A percentile compares a stretch with the other conserved stretches of the same genome.
Conservation (phyloP, 2,329 filamentous ascomycete genomes). For the Dissoconium aciculare region DNA sequence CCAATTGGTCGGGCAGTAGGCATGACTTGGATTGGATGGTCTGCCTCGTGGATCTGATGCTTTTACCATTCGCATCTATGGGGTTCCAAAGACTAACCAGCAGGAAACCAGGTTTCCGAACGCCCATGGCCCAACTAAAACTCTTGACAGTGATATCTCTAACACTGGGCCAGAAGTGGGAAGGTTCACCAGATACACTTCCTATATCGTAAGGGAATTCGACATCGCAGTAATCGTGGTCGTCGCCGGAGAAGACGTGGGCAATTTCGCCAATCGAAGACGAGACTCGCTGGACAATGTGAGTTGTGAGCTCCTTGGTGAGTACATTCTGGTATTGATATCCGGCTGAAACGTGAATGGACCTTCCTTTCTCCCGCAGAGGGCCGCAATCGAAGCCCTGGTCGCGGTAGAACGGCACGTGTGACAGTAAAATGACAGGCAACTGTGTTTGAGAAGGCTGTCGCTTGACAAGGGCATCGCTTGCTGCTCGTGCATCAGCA, state of each 20-base stretch:
- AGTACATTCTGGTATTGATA: constrained; percentile 98
- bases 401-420: constrained; percentile 75
- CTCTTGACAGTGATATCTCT: constrained; percentile 91
- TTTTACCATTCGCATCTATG: constrained; percentile 40
- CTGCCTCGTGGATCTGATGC: constrained; percentile 18
- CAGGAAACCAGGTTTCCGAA: constrained; percentile 71
- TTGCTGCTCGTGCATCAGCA: no score
- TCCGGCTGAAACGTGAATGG: constrained; percentile 60
- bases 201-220: constrained; percentile 29
- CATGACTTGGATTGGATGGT: constrained; percentile 85
- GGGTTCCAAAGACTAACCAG: constrained; percentile 90
- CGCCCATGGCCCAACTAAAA: constrained; percentile 91
- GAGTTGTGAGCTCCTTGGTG: constrained; percentile 56
- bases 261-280: constrained; percentile 50
- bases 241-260: constrained; percentile 86
- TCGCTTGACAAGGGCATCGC: no score
- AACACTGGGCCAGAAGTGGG: constrained; percentile 24
- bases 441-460: constrained; percentile 42
- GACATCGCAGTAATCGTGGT: constrained; percentile 95
- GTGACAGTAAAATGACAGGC: constrained; percentile 76
- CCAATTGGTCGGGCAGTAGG: constrained; percentile 73
- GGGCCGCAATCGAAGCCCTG: constrained; percentile 79
- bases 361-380: constrained; percentile 69
- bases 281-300: constrained; percentile 55
- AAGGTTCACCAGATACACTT: background rate